Base-by-base conservation (phyloP, 805 yeast genomes). In the Komagataella populi region DNA sequence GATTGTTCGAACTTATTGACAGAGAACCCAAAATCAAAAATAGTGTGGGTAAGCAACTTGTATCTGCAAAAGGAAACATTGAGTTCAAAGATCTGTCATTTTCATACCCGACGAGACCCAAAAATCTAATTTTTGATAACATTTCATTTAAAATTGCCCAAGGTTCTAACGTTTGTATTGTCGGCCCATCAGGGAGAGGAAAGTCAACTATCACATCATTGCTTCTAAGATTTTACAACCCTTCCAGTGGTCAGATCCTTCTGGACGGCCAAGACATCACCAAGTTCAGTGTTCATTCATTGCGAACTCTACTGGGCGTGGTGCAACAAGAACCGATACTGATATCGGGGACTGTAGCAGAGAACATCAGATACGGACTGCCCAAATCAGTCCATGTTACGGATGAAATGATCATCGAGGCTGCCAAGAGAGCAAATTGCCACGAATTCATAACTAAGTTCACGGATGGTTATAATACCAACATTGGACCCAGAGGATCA, bases 171-270 rank as follows among this genome's bases (percentile, higher is more conserved):
- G 84, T 90, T 14, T 90, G 96, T 62, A 80, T 91, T 56, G 97
- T 90, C 17, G 98, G 98, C 1, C 96, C 96, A 6, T 85, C 95
- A 12, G 98, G 98, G 2, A 81, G 95, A 51, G 98, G 98, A 17
- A 91, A 91, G 66, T 87, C 96, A 1, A 91, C 97, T 0, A 80
- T 91, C 10, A 78, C 93, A 8, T 84, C 93, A 24, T 68, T 91
- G 54, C 67, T 91, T 49, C 67, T 91, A 54, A 70, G 98, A 52
- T 87, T 87, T 63, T 91, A 91, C 65, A 95, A 87, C 60, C 95
- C 95, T 1, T 60, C 63, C 4, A 55, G 65, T 0, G 98, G 98
- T 16, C 60, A 63, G n/a, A 80, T 91, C 48, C 61, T 69, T 22
- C 73, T 91, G 44, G 91, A 89, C 55, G 80, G 79, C 12, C 77